Percentiles rank a stretch among this genome's conserved stretches.
These are phyloP conservation scores for Vitis hybrid DNA, from an alignment of 177 flowering plant species.

Conservation along the genomic window DNA sequence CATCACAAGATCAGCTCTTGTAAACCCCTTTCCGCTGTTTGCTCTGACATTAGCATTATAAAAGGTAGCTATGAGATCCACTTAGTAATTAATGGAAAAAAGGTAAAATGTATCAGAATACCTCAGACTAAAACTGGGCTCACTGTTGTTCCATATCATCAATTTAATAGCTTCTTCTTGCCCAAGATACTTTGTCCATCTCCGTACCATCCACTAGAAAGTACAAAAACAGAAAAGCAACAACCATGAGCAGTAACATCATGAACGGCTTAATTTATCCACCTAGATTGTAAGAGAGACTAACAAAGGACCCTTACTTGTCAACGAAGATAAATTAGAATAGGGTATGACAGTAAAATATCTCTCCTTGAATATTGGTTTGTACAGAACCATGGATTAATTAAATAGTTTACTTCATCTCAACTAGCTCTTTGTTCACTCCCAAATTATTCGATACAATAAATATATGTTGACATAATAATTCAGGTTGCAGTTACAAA, in stretches of 20 bases:
- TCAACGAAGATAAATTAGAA: no score
- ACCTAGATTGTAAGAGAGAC: no score
- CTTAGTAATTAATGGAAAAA: neutral
- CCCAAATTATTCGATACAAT: no score
- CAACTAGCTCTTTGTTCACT: no score
- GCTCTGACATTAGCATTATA: conserved; percentile 57
- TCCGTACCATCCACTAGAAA: conserved; percentile 92
- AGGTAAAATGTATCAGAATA: conserved; percentile 19
- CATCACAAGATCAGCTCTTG: conserved; percentile 65
- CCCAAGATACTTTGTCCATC: conserved; percentile 80
- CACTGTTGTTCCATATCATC: conserved; percentile 83
- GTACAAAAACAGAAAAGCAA: neutral
- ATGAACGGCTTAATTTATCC: neutral
- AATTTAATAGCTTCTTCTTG: conserved; percentile 64
- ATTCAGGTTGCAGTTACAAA: conserved; percentile 7
- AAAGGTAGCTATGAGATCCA: conserved; percentile 6
- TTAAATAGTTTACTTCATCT: no score
- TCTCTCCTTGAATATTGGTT: neutral
- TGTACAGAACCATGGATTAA: no score
- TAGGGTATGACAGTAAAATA: neutral
- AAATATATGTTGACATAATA: no score
- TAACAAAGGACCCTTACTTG: no score
- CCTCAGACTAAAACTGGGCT: conserved; percentile 79
- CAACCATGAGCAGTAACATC: neutral
- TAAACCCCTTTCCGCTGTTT: conserved; percentile 58